Conservation (phyloP, 495 filamentous ascomycete genomes). For the Trichoderma virens region DNA sequence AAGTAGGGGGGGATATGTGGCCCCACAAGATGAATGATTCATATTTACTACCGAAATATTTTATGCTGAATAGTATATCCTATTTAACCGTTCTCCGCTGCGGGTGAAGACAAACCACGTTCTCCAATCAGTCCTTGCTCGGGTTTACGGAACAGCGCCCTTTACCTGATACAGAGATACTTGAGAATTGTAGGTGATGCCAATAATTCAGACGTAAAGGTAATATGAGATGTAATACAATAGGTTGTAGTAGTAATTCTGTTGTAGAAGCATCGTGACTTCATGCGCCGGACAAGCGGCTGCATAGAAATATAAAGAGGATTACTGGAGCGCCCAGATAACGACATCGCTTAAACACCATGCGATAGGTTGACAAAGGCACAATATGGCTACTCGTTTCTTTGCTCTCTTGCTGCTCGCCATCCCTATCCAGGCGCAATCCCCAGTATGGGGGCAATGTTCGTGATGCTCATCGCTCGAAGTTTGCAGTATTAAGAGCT, state of each 20-base stretch:
- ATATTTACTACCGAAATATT: no score
- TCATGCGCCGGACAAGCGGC: neutral
- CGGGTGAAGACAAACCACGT: neutral
- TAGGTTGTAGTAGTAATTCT: no score
- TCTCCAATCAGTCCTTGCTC: neutral
- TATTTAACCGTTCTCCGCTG: neutral
- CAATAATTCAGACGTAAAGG: no score
- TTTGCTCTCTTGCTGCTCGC: neutral
- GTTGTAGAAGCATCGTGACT: no score
- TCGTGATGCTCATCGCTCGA: neutral
- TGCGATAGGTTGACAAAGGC: no score
- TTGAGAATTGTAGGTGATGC: neutral
- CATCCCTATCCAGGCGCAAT: neutral
- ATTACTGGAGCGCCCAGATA: neutral
- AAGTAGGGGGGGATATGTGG: no score
- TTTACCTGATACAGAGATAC: no score
- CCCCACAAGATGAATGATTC: no score
- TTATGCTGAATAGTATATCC: neutral
- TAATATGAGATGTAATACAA: no score
- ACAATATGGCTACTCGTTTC: neutral
- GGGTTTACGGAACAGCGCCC: neutral
- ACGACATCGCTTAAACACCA: no score
- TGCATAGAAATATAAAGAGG: neutral
- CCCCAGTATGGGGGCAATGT: neutral
- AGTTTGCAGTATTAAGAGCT: neutral